Conservation (phyloP, 768 basidiomycete genomes). For the Phlebiopsis gigantea region DNA sequence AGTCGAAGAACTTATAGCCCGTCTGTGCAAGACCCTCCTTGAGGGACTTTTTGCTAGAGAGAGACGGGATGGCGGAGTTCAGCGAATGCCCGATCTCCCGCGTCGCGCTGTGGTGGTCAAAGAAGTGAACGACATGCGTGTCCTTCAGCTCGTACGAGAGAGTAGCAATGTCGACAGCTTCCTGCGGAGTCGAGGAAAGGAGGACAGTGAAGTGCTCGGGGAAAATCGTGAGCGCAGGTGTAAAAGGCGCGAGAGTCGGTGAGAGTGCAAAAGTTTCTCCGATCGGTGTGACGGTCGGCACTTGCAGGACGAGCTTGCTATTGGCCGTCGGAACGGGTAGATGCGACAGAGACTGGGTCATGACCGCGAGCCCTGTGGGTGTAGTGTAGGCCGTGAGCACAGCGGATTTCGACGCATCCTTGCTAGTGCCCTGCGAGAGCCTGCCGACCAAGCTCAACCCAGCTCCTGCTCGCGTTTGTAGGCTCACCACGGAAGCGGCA, state of each 20-base stretch:
- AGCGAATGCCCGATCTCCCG: conserved; percentile 68
- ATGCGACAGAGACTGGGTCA: conserved; percentile 74
- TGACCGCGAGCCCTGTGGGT: conserved; percentile 74
- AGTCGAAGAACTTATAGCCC: conserved; percentile 76
- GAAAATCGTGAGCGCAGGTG: conserved; percentile 53
- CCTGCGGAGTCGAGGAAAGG: conserved; percentile 80
- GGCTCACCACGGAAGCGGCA: conserved; percentile 52
- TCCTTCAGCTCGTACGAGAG: conserved; percentile 66
- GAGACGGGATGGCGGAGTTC: conserved; percentile 31
- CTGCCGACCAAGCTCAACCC: conserved; percentile 76
- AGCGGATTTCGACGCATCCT: conserved; percentile 52
- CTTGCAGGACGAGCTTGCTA: conserved; percentile 76
- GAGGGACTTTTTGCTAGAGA: conserved; percentile 29
- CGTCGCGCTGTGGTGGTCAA: conserved; percentile 78
- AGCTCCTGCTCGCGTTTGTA: conserved; percentile 84
- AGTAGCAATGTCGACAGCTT: conserved; percentile 71
- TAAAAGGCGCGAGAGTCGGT: conserved; percentile 70
- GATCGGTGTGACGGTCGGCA: conserved; percentile 66
- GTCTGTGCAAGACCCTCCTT: conserved; percentile 45
- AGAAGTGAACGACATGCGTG: conserved; percentile 80
- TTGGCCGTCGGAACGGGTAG: conserved; percentile 57
- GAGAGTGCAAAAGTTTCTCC: conserved; percentile 66
- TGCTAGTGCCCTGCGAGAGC: conserved; percentile 74
- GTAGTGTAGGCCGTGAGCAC: conserved; percentile 79
- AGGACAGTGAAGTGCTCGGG: conserved; percentile 66